A percentile compares a stretch with the other conserved stretches of the same genome.
phyloP scores from a whole-genome alignment of 257 asterid species.

The Capsicum baccatum region DNA sequence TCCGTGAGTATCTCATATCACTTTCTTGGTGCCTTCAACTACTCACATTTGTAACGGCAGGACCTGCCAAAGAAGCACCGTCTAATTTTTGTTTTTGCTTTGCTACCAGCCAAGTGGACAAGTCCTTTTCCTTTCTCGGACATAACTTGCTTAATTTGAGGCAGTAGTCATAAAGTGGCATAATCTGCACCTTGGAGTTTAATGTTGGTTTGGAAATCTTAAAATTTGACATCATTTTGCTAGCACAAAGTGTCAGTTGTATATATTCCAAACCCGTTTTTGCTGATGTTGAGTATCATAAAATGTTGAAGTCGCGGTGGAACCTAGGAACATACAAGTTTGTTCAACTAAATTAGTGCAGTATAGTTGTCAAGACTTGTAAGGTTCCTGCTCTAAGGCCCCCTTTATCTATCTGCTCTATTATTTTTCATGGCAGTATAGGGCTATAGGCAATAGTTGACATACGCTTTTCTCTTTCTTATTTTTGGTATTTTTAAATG shows the following conservation, averaged over 20 bases:
- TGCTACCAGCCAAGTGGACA: background rate
- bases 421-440: no score
- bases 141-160: background rate
- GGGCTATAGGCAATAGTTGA: no score
- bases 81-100: background rate
- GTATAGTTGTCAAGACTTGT: background rate
- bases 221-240: background rate
- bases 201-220: background rate
- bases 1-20: background rate
- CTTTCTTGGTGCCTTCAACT: background rate
- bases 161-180: background rate
- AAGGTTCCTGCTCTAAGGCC: background rate
- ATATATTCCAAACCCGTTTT: background rate
- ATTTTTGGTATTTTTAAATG: background rate
- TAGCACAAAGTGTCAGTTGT: background rate
- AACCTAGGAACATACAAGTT: background rate
- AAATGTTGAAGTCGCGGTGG: background rate
- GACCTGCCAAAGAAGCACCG: background rate
- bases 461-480: background rate
- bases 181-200: background rate
- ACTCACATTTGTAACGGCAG: background rate
- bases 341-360: background rate
- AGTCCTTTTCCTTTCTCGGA: background rate
- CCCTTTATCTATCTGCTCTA: background rate
- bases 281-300: background rate